phyloP scores from a whole-genome alignment of 2,329 filamentous ascomycete genomes.

The Lachnellula subtilissima region DNA sequence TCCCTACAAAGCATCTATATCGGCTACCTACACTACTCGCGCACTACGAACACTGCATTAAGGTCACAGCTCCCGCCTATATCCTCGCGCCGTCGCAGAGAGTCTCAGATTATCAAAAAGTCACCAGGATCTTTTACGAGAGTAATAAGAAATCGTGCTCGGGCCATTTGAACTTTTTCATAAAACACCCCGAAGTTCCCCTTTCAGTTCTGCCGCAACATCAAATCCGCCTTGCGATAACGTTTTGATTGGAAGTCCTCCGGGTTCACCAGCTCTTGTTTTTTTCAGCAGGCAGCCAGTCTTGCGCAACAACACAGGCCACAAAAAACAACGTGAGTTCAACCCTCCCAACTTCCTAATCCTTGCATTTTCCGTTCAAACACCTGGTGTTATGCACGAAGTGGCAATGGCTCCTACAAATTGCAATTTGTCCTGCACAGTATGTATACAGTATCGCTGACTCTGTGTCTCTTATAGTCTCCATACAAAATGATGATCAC shows the following conservation, averaged over 20 bases:
- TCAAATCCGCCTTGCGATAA: not conserved
- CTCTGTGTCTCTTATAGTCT: constrained; percentile 13
- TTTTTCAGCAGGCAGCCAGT: constrained; percentile 11
- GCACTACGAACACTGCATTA: constrained; percentile 17
- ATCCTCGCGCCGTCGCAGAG: constrained; percentile 26
- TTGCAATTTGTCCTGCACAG: not conserved
- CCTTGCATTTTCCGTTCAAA: constrained; percentile 4
- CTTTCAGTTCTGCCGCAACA: not conserved
- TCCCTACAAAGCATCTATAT: constrained; percentile 13
- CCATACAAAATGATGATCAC: constrained; percentile 25
- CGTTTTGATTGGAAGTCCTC: constrained; percentile 3
- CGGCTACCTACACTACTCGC: constrained; percentile 20
- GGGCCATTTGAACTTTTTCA: constrained; percentile 1
- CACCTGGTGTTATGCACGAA: not conserved
- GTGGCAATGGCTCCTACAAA: constrained; percentile 1
- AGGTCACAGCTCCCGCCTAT: constrained; percentile 23
- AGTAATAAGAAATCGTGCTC: constrained; percentile 14
- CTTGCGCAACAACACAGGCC: constrained; percentile 11
- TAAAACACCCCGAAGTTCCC: not conserved
- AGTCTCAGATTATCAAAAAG: constrained; percentile 29
- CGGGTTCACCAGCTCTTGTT: constrained; percentile 9
- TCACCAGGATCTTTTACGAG: constrained; percentile 21
- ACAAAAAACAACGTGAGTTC: constrained; percentile 21
- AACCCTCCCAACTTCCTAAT: not conserved
- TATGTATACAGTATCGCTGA: constrained; percentile 8